Base-by-base conservation (phyloP, 352 stramenopile species). In the Phytopythium litorale region DNA sequence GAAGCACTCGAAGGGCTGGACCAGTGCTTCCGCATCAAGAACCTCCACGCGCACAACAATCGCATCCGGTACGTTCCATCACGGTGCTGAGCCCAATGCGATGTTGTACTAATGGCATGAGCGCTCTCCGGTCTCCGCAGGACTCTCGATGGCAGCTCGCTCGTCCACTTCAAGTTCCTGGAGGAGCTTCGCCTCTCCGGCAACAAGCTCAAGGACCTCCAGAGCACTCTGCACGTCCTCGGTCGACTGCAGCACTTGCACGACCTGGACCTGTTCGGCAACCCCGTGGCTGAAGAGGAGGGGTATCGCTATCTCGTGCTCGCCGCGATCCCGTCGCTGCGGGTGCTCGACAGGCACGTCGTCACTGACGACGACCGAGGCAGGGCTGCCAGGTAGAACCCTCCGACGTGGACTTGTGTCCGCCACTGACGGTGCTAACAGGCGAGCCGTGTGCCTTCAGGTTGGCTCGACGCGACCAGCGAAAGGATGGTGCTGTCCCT, bases 31-130 rank as follows among this genome's bases (percentile, higher is more conserved):
- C 87, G 91, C 11, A 82, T 97, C 60, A 97, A 97, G 62, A 75
- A 85, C 60, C 76, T 97, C 7, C 97, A 96, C 60, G 79, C 71
- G 12, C 89, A 97, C 43, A 87, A 93, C 71, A 98, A 98, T 59
- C 76, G 60, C 56, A 92, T 92, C 38, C 71, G 74, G 62, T 80
- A 72, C 43, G 49, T 50, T 21, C 25, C 21, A n/a, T 70, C 50
- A n/a, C 7, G 68, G 45, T 13, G 48, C 25, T 23, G 33, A 30
- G 40, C 38, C n/a, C 38, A 51, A 53, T 13, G 38, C 1, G 45
- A 51, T 12, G 19, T 12, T 54, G 19, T 43, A 30, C 19, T 19
- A 4, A 48, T 54, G 18, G 8, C 19, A 40, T 23, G 23, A 56
- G 37, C n/a, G 45, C 52, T 16, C 21, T 23, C 7, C 56, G 35